Conservation (phyloP, 768 basidiomycete genomes). For the Leccinum rimulosum region DNA sequence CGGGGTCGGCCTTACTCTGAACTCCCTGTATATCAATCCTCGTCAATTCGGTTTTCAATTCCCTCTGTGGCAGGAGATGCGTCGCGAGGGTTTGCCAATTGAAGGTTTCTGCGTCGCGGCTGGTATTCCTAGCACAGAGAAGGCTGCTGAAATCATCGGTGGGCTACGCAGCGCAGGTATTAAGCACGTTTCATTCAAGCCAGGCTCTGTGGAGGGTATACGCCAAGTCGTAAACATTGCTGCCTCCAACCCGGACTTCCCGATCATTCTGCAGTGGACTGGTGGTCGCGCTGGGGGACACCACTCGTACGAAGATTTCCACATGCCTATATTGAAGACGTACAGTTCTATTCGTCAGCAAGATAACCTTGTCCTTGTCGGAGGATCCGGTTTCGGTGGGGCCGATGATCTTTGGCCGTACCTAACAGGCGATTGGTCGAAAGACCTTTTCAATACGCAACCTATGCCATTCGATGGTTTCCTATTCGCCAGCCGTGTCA, state of each 20-base stretch:
- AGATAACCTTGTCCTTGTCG: slow-evolving; percentile 84
- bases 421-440: slow-evolving; percentile 94
- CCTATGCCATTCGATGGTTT: slow-evolving; percentile 99
- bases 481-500: slow-evolving; percentile 93
- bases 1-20: slow-evolving; percentile 91
- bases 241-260: slow-evolving; percentile 89
- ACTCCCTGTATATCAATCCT: slow-evolving; percentile 97
- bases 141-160: slow-evolving; percentile 93
- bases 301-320: slow-evolving; percentile 98
- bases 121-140: slow-evolving; percentile 94
- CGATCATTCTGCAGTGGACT: slow-evolving; percentile 98
- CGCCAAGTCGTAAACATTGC: slow-evolving; percentile 97
- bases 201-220: slow-evolving; percentile 96
- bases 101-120: slow-evolving; percentile 99
- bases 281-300: slow-evolving; percentile 98
- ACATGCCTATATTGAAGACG: slow-evolving; percentile 89
- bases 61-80: slow-evolving; percentile 98
- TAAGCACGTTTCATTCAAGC: slow-evolving; percentile 97
- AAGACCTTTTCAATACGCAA: slow-evolving; percentile 74
- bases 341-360: slow-evolving; percentile 90
- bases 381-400: slow-evolving; percentile 93
- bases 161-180: slow-evolving; percentile 82
- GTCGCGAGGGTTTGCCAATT: slow-evolving; percentile 88
- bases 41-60: slow-evolving; percentile 97
- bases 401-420: slow-evolving; percentile 97